These are phyloP conservation scores for Saccharum spontaneum DNA, from an alignment of 176 grass and related monocot species.

Conservation along the genomic window DNA sequence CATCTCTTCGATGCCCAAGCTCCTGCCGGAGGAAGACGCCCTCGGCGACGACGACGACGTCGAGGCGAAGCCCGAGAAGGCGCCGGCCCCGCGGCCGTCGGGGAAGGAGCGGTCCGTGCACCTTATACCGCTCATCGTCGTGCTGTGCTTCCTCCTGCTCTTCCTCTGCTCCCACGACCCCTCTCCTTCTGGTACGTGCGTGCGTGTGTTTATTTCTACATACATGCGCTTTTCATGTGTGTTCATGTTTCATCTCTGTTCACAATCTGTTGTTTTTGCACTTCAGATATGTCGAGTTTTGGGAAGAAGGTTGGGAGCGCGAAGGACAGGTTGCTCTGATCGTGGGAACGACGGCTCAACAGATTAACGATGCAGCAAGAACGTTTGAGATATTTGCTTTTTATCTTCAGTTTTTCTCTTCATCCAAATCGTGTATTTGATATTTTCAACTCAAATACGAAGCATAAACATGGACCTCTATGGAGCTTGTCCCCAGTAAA, in stretches of 20 bases:
- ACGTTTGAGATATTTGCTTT: not conserved
- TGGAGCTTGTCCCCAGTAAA: not conserved
- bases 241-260: not conserved
- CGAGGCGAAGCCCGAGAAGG: constrained; percentile 54
- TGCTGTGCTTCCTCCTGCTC: constrained; percentile 49
- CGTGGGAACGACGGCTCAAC: not conserved
- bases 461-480: not conserved
- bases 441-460: not conserved
- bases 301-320: constrained; percentile 2
- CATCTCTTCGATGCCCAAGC: constrained; percentile 29
- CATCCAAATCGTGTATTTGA: constrained; percentile 3
- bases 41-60: constrained; percentile 8
- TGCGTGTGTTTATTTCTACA: no score
- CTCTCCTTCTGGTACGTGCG: constrained; percentile 1
- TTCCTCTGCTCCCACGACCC: constrained; percentile 46
- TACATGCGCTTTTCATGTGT: not conserved
- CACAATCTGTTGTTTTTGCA: not conserved
- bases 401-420: not conserved
- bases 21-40: constrained; percentile 10
- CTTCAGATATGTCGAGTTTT: constrained; percentile 40
- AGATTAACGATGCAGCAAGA: not conserved
- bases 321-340: constrained; percentile 35
- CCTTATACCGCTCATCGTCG: constrained; percentile 40
- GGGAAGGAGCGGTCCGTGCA: constrained; percentile 35
- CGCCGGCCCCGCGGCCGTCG: not conserved